Evolutionary conservation across 371 early-diverging fungal genomes (phyloP).

Genomic region (Amoeboaphelidium protococcarum): DNA sequence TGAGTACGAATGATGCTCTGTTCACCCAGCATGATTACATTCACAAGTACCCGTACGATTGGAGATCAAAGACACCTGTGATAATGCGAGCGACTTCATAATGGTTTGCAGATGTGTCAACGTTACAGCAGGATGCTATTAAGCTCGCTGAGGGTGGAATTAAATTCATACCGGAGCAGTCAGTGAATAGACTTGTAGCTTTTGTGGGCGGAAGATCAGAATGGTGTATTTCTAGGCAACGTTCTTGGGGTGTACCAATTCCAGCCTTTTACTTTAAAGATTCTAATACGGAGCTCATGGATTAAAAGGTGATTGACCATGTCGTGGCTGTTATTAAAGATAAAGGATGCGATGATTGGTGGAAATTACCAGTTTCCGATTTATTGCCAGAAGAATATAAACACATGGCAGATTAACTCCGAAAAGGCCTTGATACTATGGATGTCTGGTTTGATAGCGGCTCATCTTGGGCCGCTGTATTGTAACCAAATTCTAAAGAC

Average conservation of each 20-base stretch:
- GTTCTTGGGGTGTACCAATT: conserved; percentile 24
- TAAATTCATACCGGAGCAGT: conserved; percentile 28
- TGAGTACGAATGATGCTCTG: conserved; percentile 15
- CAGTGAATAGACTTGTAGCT: conserved; percentile 20
- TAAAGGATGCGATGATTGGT: conserved; percentile 49
- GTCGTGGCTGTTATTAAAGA: conserved; percentile 28
- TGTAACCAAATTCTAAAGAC: conserved; percentile 23
- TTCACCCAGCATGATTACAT: conserved; percentile 10
- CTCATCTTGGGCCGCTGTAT: conserved; percentile 59
- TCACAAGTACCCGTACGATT: conserved; percentile 73
- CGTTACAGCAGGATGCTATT: conserved; percentile 27
- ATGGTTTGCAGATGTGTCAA: conserved; percentile 58
- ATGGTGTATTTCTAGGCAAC: conserved; percentile 82
- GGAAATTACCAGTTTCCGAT: conserved; percentile 34
- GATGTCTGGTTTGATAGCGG: conserved; percentile 92
- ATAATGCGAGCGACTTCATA: conserved; percentile 52
- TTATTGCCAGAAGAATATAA: conserved; percentile 37
- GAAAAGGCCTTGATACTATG: conserved; percentile 54
- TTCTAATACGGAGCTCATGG: conserved; percentile 33
- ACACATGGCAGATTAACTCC: conserved; percentile 18
- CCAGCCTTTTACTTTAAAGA: conserved; percentile 45
- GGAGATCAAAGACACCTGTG: conserved; percentile 68
- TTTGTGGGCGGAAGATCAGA: conserved; percentile 39
- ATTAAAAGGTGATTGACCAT: conserved; percentile 29
- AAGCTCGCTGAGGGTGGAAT: conserved; percentile 20